Evolutionary conservation across 352 stramenopile genomes (phyloP).

Genomic region (Globisporangium cystogenes): DNA sequence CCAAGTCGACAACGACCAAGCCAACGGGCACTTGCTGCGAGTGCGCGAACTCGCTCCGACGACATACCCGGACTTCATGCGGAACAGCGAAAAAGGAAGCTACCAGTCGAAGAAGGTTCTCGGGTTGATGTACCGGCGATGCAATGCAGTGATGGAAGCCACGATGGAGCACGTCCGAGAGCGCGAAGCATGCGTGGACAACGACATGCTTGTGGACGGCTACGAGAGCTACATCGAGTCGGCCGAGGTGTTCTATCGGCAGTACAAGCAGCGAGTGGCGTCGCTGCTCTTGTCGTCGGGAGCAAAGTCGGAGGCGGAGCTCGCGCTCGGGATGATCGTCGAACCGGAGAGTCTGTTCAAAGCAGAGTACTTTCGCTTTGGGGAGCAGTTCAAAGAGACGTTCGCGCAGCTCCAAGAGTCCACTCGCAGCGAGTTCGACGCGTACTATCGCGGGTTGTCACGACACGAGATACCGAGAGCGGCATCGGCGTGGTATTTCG

Average conservation of each 20-base stretch:
- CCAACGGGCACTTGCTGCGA: constrained; percentile 48
- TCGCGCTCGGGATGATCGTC: constrained; percentile 72
- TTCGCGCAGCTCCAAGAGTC: constrained; percentile 42
- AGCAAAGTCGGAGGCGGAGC: constrained; percentile 52
- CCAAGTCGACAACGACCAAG: constrained; percentile 61
- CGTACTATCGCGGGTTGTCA: constrained; percentile 13
- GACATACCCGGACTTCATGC: constrained; percentile 80
- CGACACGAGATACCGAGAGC: constrained; percentile 26
- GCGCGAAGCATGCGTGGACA: constrained; percentile 25
- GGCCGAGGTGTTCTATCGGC: constrained; percentile 42
- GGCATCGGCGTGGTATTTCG: constrained; percentile 69
- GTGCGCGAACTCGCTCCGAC: constrained; percentile 43
- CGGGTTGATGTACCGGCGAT: constrained; percentile 69
- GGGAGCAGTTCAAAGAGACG: constrained; percentile 60
- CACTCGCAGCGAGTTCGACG: constrained; percentile 47
- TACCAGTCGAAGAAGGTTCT: constrained; percentile 72
- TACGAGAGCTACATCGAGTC: constrained; percentile 40
- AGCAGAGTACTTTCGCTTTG: constrained; percentile 74
- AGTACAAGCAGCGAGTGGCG: constrained; percentile 55
- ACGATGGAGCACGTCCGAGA: constrained; percentile 26
- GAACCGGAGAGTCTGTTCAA: constrained; percentile 50
- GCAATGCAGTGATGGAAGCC: constrained; percentile 38
- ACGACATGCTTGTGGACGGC: constrained; percentile 40
- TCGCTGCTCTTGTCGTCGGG: constrained; percentile 61
- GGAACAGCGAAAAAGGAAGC: constrained; percentile 52